Evolutionary conservation across 1,284 basidiomycete genomes (phyloP), one percentile per base, ranked within the genome.

Genomic region (Schizopora paradoxa): DNA sequence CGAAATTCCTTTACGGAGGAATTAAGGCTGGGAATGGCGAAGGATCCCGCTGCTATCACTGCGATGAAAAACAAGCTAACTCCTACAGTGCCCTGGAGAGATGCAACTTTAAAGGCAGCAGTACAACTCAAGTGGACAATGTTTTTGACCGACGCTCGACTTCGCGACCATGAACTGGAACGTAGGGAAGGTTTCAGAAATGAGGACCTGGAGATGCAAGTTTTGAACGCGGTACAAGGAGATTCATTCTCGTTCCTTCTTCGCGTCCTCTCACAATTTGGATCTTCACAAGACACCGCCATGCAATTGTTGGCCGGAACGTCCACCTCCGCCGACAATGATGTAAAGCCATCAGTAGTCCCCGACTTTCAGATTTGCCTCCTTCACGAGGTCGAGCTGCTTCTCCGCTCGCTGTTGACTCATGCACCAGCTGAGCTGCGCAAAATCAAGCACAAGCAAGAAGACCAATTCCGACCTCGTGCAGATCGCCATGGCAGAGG

Each of bases 381-480:
- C 8, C 68, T 91, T 22, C 64, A 72, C 21, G 75, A 79, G 16
- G 79, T 90, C 48, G 90, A 93, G 58, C 68, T 69, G 1, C 73
- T 95, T 13, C 65, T 94, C 28, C 74, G 84, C 27, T 78, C 79
- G 13, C 66, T 88, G 33, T 82, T 96, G 54, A 82, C 79, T 0
- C 82, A 86, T 51, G 85, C 88, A 6, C 89, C 86, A 10, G 85
- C 87, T 0, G 87, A 94, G 61, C 72, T 96, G n/a, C 79, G 89
- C 34, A 91, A 90, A 60, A 83, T 96, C 60, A 91, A 92, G 61
- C 90, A 93, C 57, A 72, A 84, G 32, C 92, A 96, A 61, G 93
- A 96, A 63, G 93, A 96, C 59, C 64, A 85, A 21, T 72, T 84
- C 4, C 69, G 81, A 82, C 1, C 77, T 66, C 52, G 76, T 74